phyloP scores from a whole-genome alignment of 441 rosid species.

The Bocquillonia castaneifolia region DNA sequence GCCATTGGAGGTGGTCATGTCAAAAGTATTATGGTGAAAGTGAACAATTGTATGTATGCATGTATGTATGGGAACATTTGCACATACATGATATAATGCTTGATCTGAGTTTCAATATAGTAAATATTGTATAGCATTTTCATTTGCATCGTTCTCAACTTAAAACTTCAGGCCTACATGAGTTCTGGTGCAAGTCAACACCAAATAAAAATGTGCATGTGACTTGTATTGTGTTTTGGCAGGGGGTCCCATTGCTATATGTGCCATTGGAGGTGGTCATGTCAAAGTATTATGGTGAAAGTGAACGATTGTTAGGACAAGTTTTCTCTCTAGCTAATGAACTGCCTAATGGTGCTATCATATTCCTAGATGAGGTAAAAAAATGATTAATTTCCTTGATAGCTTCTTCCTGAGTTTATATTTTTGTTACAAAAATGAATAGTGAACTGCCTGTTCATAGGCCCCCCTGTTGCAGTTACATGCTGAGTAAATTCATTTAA shows the following conservation, averaged over 20 bases:
- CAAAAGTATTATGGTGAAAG: conserved; percentile 79
- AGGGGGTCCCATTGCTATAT: conserved; percentile 84
- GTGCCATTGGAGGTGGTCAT: conserved; percentile 85
- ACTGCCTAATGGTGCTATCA: conserved; percentile 72
- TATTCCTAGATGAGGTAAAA: conserved; percentile 87
- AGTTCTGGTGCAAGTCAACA: conserved; percentile 2
- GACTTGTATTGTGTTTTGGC: conserved; percentile 23
- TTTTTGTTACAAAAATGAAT: no score
- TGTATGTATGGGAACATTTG: neutral
- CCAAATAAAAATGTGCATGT: conserved; percentile 7
- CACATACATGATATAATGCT: neutral
- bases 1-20: conserved; percentile 83
- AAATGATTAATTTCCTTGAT: conserved; percentile 10
- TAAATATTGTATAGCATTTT: neutral
- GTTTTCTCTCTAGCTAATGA: conserved; percentile 87
- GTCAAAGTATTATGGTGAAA: conserved; percentile 94
- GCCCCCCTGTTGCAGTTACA: neutral
- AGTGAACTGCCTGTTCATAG: conserved; percentile 6
- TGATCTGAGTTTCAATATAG: neutral
- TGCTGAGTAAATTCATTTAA: neutral
- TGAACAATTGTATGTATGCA: neutral
- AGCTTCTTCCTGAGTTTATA: neutral
- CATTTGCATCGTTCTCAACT: neutral
- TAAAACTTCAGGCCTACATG: neutral
- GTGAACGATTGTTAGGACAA: conserved; percentile 75